Conservation (phyloP, 768 basidiomycete genomes). For the Pleurotus djamor region DNA sequence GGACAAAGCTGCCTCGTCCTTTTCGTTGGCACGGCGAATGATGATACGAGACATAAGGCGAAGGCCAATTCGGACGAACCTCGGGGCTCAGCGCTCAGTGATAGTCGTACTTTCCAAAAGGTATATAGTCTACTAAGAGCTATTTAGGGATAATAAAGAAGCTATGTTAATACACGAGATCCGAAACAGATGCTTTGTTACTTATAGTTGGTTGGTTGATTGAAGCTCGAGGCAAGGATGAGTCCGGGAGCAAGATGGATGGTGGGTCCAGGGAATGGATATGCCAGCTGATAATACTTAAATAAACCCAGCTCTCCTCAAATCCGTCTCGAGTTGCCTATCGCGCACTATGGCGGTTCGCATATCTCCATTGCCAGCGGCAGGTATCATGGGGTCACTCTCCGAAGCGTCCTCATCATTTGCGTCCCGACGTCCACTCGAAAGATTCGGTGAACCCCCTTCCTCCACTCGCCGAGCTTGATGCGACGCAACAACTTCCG, state of each 20-base stretch:
- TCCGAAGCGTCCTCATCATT: background rate
- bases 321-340: conserved; percentile 52
- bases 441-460: conserved; percentile 18
- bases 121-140: background rate
- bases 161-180: background rate
- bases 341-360: conserved; percentile 52
- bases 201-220: background rate
- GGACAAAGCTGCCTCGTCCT: conserved; percentile 58
- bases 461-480: conserved; percentile 22
- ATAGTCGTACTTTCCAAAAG: background rate
- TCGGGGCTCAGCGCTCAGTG: too few relatives aligned
- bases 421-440: background rate
- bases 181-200: background rate
- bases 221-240: too few relatives aligned
- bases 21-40: conserved; percentile 55
- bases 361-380: conserved; percentile 38
- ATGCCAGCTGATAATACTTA: conserved; percentile 21
- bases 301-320: conserved; percentile 65
- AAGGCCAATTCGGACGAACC: background rate
- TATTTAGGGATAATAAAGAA: background rate
- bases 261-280: background rate
- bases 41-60: conserved; percentile 31
- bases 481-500: conserved; percentile 23
- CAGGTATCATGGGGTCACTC: conserved; percentile 31
- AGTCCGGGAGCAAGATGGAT: too few relatives aligned